Evolutionary conservation across 305 asterid species (phyloP), one percentile per base, ranked within the genome.

Genomic region (Nicotiana rustica): DNA sequence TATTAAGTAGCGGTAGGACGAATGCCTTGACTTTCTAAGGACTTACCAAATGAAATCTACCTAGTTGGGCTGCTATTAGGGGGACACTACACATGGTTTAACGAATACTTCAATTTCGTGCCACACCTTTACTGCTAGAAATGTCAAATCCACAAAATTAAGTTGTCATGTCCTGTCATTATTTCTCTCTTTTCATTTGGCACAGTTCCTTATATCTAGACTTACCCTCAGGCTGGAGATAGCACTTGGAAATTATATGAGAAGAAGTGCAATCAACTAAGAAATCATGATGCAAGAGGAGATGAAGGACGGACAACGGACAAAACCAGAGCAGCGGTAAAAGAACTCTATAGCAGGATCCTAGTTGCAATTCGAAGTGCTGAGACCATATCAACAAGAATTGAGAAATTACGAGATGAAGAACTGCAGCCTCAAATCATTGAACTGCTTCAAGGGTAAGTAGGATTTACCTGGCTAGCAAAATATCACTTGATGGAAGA

Each of bases 391-490:
- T 94, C 97, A 5, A 90, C 89, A 88, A 89, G 89, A 67, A 96
- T 96, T 47, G 97, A 96, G 80, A 91, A 92, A 57, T 91, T 93
- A 86, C 90, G 94, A 79, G 98, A 91, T 68, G 95, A 96, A 77
- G 99, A 96, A 77, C 88, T 96, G 59, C 95, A 94, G 86, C 99
- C 97, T 19, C 99, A 96, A 80, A 88, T 96, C 62, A 83, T 84
- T 77, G 98, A 96, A 84, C 88, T 96, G 64, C 93, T 94, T 80
- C 94, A 88, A 85, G 99, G 98, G 99, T 94, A 92, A 87, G 85
- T 77, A 66, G 83, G 68, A 60, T 55, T 71, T 25, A 44, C 60
- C 67, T 41, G 29, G 15, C 44, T 36, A 52, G 65, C 29, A 75
- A 75, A 75, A 33, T 52, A 52, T 75, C 65, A 55, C 17, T 76